Evolutionary conservation across 164 flowering plant genomes (phyloP), one percentile per base, ranked within the genome.

Genomic region (Taxillus chinensis): DNA sequence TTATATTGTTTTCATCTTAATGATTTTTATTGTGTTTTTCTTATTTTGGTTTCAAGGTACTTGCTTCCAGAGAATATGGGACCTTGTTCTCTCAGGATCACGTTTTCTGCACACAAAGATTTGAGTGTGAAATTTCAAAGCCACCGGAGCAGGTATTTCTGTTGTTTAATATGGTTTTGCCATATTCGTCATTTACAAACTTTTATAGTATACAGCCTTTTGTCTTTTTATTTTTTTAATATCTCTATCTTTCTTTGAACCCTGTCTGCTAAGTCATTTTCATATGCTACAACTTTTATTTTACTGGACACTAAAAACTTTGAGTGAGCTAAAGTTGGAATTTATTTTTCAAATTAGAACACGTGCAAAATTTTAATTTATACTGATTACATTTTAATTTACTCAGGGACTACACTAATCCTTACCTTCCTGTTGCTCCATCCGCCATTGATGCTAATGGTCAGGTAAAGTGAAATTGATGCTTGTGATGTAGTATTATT

Each of bases 371-470:
- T 27, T 27, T 17, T 53, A 14, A n/a, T 53, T 27, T 27, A 14
- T 53, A 6, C 46, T 43, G 15, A 55, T 17, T 58, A 14, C 12
- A 58, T 16, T 14, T 41, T 40, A 12, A 58, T 40, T 54, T 11
- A 5, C 12, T 40, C 17, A 95, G 99, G 91, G 99, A 95, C 77
- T 95, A 91, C 69, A 91, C 97, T 9, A 90, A 95, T 75, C 99
- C 93, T 12, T 74, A 76, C 64, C 97, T 91, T 73, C 96, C 97
- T 41, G 97, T 95, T 72, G 87, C 86, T 69, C 83, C 93, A 50
- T 91, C 97, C 12, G 97, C 99, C 17, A 95, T 89, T 17, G 99
- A 95, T 71, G 86, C 86, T 15, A 79, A 62, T 74, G 85, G 87
- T 57, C 96, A 84, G 95, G 99, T 89, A 81, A 73, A 49, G 42